These are phyloP conservation scores for Heliamphora exappendiculata DNA, from an alignment of 148 eudicot genomes.

Conservation along the genomic window DNA sequence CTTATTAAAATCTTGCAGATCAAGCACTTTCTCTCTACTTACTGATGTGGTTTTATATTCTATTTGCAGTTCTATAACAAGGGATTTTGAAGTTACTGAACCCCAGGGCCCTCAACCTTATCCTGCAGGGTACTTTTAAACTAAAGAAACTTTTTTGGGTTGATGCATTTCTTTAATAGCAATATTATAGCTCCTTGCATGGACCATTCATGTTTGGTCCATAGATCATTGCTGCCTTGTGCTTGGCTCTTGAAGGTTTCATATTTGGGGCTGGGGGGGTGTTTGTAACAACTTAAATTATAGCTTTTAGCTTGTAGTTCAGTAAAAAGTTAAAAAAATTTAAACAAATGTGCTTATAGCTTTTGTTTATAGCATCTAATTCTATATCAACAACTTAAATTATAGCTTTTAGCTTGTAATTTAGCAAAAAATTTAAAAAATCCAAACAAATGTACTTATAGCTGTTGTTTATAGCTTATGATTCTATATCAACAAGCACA, in stretches of 20 bases:
- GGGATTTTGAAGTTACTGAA: constrained; percentile 14
- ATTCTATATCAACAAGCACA: too few relatives aligned
- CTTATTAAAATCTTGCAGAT: background rate
- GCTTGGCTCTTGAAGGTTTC: background rate
- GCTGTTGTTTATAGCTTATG: too few relatives aligned
- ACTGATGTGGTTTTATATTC: background rate
- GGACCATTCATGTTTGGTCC: background rate
- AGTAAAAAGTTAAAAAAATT: too few relatives aligned
- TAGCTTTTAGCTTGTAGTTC: too few relatives aligned
- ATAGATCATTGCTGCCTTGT: background rate
- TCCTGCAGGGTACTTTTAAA: constrained; percentile 23
- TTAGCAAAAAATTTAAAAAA: too few relatives aligned
- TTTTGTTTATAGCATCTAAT: too few relatives aligned
- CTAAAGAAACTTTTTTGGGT: background rate
- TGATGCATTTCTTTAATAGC: background rate
- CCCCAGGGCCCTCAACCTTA: constrained; percentile 12
- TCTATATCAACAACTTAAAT: too few relatives aligned
- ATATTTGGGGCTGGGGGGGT: too few relatives aligned
- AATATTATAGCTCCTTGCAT: background rate
- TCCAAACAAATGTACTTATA: too few relatives aligned
- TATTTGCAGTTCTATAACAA: constrained; percentile 18
- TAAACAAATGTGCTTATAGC: too few relatives aligned
- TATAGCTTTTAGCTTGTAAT: too few relatives aligned
- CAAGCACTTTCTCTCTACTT: background rate
- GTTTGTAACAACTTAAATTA: too few relatives aligned